Evolutionary conservation across 2,329 filamentous ascomycete genomes (phyloP), one percentile per base, ranked within the genome.

Genomic region (Alternaria longipes): DNA sequence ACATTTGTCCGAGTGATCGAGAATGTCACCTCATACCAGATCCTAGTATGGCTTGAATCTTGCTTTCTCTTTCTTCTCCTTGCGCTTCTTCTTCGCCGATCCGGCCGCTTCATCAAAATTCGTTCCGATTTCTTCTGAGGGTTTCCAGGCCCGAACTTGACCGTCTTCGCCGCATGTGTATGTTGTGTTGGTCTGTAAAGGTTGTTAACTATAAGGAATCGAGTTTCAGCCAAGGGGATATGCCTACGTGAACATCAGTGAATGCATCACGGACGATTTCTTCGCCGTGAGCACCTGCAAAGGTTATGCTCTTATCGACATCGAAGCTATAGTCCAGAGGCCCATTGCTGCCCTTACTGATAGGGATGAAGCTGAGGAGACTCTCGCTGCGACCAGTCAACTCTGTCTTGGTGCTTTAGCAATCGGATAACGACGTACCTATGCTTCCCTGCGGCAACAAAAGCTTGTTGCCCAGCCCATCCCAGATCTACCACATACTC

Each of bases 401-500:
- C 34, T 36, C 32, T 9, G 65, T 58, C 20, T 38, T 8, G 28
- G 20, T n/a, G 8, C 3, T 30, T 20, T n/a, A 8, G 16, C 34
- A 45, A n/a, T 16, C 32, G 32, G 5, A 16, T 36, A 16, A 36
- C 14, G 32, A 12, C 32, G 12, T 81, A 90, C 89, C 90, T 89
- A 69, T 91, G 89, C 38, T 84, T 83, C n/a, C 90, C 90, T 2
- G 84, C 85, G 2, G 88, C 90, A 40, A 92, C 79, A 14, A 89
- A 84, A 5, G 87, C 87, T 0, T 87, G 86, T 3, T 84, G 85
- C 40, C 87, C 86, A 24, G 84, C 75, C 79, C 90, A 84, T 45
- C 86, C 78, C 40, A 94, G 83, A 70, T 90, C 88, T 18, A 90
- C 88, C 2, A 93, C 84, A 75, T 95, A 95, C 81, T 91, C 90